Conservation (phyloP, 805 yeast genomes). For the Starmerella potacharoeniae region DNA sequence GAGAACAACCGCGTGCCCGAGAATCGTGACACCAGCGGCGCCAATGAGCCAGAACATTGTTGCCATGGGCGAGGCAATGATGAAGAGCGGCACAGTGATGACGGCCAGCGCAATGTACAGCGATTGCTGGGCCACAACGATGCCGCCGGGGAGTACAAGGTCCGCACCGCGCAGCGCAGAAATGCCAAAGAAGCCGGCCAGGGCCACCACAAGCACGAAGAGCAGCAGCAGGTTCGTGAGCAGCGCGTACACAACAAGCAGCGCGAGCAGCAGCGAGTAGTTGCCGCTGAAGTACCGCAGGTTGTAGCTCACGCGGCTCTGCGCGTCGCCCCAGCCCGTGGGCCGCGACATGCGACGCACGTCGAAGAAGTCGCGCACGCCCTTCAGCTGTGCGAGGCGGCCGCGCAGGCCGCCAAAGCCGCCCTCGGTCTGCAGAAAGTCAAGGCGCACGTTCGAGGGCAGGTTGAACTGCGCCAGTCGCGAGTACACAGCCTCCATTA, state of each 20-base stretch:
- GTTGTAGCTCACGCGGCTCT: constrained; percentile 78
- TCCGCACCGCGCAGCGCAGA: constrained; percentile 72
- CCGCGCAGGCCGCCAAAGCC: constrained; percentile 35
- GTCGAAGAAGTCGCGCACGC: constrained; percentile 92
- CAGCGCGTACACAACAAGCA: constrained; percentile 72
- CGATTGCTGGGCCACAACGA: constrained; percentile 56
- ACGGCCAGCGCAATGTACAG: constrained; percentile 73
- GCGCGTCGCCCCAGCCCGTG: constrained; percentile 75
- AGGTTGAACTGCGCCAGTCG: constrained; percentile 17
- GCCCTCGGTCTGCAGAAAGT: constrained; percentile 16
- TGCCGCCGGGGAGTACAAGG: constrained; percentile 54
- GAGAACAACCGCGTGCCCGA: constrained; percentile 79
- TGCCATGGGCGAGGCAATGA: constrained; percentile 79
- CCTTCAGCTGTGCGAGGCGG: constrained; percentile 60
- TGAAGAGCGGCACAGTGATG: constrained; percentile 67
- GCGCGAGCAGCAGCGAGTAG: constrained; percentile 60
- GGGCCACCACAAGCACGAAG: constrained; percentile 66
- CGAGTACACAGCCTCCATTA: constrained; percentile 20
- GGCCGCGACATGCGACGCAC: constrained; percentile 84
- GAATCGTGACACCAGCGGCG: constrained; percentile 63
- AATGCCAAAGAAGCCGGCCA: constrained; percentile 69
- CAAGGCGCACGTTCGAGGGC: constrained; percentile 12
- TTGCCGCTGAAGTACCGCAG: constrained; percentile 79
- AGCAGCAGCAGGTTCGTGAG: constrained; percentile 74
- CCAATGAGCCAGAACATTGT: constrained; percentile 88